Conservation (phyloP, 768 basidiomycete species). For the Chiua virens region DNA sequence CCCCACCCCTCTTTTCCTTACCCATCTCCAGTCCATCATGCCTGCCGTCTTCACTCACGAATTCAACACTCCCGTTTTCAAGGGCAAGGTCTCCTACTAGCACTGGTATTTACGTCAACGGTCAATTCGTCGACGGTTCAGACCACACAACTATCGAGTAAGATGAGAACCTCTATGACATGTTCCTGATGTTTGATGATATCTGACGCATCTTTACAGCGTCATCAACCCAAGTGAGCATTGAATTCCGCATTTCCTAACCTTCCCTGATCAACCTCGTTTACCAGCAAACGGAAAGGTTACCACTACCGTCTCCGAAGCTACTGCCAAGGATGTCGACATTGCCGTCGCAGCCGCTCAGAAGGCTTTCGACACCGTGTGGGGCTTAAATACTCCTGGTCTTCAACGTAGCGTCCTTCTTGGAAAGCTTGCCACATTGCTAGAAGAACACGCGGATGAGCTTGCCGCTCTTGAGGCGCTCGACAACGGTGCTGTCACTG, state of each 20-base stretch:
- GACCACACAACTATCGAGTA: slow-evolving; percentile 68
- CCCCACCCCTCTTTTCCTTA: background rate
- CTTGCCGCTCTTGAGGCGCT: slow-evolving; percentile 74
- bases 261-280: background rate
- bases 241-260: background rate
- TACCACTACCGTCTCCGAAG: slow-evolving; percentile 55
- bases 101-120: slow-evolving; percentile 74
- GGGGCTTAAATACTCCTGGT: slow-evolving; percentile 67
- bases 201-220: slow-evolving; percentile 29
- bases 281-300: slow-evolving; percentile 60
- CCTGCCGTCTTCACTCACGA: slow-evolving; percentile 44
- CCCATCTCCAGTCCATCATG: slow-evolving; percentile 30
- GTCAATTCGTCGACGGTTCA: slow-evolving; percentile 60
- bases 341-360: slow-evolving; percentile 68
- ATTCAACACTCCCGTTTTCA: slow-evolving; percentile 56
- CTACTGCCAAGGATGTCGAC: slow-evolving; percentile 71
- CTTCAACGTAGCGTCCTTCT: slow-evolving; percentile 53
- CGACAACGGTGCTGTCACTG: slow-evolving; percentile 50
- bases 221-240: slow-evolving; percentile 56
- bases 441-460: slow-evolving; percentile 61
- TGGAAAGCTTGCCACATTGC: slow-evolving; percentile 59
- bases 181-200: background rate
- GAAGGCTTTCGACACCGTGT: slow-evolving; percentile 57
- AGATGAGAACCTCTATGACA: slow-evolving; percentile 28
- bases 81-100: slow-evolving; percentile 54